Conservation (phyloP, 2,329 filamentous ascomycete species). For the Aspergillus oerlinghausenensis region DNA sequence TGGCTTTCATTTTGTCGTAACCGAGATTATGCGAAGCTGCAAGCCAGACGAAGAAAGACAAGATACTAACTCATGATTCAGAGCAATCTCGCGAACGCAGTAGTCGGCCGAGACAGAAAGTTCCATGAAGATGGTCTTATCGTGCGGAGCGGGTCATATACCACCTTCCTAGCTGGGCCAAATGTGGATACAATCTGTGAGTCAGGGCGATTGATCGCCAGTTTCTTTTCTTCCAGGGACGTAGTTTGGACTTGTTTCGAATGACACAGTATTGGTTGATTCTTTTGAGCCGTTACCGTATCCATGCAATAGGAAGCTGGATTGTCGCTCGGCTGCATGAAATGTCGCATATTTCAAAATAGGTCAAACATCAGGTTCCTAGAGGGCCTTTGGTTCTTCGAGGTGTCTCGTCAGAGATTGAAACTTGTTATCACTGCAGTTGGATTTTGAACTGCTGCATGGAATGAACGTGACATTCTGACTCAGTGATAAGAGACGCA, state of each 20-base stretch:
- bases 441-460: not conserved
- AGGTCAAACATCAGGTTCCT: not conserved
- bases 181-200: no score
- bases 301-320: no score
- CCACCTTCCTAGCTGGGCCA: no score
- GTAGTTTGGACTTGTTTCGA: not conserved
- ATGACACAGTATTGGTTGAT: not conserved
- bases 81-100: not conserved
- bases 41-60: slow-evolving; percentile 3
- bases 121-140: not conserved
- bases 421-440: not conserved
- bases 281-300: not conserved
- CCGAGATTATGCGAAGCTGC: slow-evolving; percentile 22
- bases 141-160: not conserved
- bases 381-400: no score
- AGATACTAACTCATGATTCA: slow-evolving; percentile 1
- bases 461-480: not conserved
- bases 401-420: no score
- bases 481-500: not conserved
- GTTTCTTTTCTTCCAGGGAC: no score
- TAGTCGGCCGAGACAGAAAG: not conserved
- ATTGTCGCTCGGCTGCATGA: no score
- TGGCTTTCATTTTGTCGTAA: slow-evolving; percentile 43
- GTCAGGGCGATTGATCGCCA: no score
- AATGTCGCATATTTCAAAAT: not conserved